phyloP scores from a whole-genome alignment of 169 alveolate species.

The Eimeria zaria region DNA sequence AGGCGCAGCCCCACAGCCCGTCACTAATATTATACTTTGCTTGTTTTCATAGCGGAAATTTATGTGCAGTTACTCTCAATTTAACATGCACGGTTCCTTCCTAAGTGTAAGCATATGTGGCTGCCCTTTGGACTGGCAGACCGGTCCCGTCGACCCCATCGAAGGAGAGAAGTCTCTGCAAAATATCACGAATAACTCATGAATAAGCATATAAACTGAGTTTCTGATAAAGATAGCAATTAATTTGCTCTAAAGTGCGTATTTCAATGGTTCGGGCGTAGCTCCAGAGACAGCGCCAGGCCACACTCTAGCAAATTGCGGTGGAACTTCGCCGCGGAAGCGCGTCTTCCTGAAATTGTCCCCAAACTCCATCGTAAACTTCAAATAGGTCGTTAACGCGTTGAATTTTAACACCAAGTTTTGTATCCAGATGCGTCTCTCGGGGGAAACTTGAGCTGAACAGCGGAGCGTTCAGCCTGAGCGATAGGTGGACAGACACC shows the following conservation, averaged over 20 bases:
- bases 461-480: slow-evolving; percentile 14
- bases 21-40: neutral
- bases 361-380: neutral
- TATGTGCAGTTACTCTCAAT: neutral
- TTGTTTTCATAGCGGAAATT: neutral
- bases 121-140: neutral
- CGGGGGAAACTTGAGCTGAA: neutral
- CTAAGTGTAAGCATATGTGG: neutral
- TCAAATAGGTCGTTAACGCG: neutral
- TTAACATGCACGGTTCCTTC: neutral
- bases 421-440: neutral
- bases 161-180: neutral
- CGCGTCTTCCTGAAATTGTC: neutral
- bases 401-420: no score
- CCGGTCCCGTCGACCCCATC: neutral
- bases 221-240: neutral
- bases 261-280: neutral
- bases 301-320: neutral
- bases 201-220: neutral
- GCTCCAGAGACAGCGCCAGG: neutral
- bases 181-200: no score
- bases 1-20: slow-evolving; percentile 17
- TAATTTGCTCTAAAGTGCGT: neutral
- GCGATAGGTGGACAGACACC: slow-evolving; percentile 39
- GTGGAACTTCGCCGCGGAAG: neutral